phyloP scores from a whole-genome alignment of 108 stramenopile genomes.

The Fragilaria crotonensis region DNA sequence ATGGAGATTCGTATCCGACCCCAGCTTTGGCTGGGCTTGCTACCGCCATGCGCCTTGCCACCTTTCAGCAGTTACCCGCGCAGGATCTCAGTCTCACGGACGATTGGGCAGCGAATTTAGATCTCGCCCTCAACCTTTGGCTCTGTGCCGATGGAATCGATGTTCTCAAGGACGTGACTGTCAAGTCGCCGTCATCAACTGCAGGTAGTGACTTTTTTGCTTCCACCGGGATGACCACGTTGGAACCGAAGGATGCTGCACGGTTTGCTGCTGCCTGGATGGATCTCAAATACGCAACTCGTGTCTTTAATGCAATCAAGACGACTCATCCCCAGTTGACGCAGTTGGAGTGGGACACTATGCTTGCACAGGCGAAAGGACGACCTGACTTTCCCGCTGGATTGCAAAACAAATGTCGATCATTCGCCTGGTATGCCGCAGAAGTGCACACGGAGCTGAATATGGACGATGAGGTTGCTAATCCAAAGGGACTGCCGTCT shows the following conservation, averaged over 20 bases:
- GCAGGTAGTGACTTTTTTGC: too few species aligned
- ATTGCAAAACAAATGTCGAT: conserved; percentile 52
- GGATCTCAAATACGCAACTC: conserved; percentile 30
- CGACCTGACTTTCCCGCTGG: conserved; percentile 33
- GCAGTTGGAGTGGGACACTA: conserved; percentile 49
- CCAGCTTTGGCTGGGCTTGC: conserved; percentile 51
- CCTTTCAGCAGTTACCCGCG: conserved; percentile 53
- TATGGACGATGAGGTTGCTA: conserved; percentile 3
- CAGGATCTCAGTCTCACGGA: conserved; percentile 42
- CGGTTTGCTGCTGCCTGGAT: conserved; percentile 73
- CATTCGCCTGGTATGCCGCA: conserved; percentile 64
- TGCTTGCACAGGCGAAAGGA: conserved; percentile 35
- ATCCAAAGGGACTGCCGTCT: not conserved
- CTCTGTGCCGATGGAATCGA: conserved; percentile 86
- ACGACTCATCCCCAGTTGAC: conserved; percentile 18
- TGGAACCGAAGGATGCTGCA: conserved; percentile 26
- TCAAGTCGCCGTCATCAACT: conserved; percentile 17
- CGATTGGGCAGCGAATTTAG: conserved; percentile 58
- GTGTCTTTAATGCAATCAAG: conserved; percentile 36
- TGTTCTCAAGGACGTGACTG: conserved; percentile 36
- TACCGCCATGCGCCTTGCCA: conserved; percentile 61
- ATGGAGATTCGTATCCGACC: conserved; percentile 63
- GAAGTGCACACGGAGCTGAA: conserved; percentile 8
- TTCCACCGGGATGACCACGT: conserved; percentile 1
- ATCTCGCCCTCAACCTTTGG: conserved; percentile 75